A percentile compares a stretch with the other conserved stretches of the same genome.
These are phyloP conservation scores for Lindgomyces ingoldianus DNA, from an alignment of 495 filamentous ascomycete species.

Conservation along the genomic window DNA sequence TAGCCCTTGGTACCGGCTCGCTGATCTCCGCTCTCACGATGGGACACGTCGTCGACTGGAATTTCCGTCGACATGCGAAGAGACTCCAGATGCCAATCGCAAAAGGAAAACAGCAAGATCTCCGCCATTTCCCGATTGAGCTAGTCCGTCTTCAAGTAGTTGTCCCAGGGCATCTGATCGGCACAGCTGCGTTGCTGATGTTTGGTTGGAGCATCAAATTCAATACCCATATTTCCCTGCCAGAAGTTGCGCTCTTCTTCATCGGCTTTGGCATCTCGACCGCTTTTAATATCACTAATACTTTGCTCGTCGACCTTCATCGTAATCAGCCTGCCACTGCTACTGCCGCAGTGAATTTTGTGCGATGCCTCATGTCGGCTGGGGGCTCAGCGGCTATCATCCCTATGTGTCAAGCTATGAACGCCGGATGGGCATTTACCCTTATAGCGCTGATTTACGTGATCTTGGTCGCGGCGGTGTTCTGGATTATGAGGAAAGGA, in stretches of 20 bases:
- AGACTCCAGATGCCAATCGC: slow-evolving; percentile 36
- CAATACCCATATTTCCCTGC: slow-evolving; percentile 34
- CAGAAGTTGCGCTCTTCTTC: slow-evolving; percentile 37
- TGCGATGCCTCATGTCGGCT: slow-evolving; percentile 44
- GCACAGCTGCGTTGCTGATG: slow-evolving; percentile 27
- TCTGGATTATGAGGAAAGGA: slow-evolving; percentile 33
- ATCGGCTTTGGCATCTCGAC: slow-evolving; percentile 37
- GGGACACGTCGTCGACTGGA: slow-evolving; percentile 42
- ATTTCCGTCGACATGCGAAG: slow-evolving; percentile 37
- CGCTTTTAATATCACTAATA: slow-evolving; percentile 37
- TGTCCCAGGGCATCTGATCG: slow-evolving; percentile 22
- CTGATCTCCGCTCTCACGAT: slow-evolving; percentile 39
- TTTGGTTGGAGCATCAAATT: slow-evolving; percentile 41
- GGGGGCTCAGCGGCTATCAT: slow-evolving; percentile 40
- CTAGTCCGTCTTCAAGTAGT: slow-evolving; percentile 38
- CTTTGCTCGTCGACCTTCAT: slow-evolving; percentile 44
- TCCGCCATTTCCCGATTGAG: slow-evolving; percentile 39
- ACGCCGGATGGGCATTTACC: slow-evolving; percentile 46
- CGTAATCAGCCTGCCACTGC: slow-evolving; percentile 43
- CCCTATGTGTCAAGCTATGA: slow-evolving; percentile 40
- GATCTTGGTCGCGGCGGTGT: slow-evolving; percentile 26
- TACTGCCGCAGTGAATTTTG: slow-evolving; percentile 42
- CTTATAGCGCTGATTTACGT: slow-evolving; percentile 29
- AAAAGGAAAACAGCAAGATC: slow-evolving; percentile 50
- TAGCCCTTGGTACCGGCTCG: slow-evolving; percentile 40